These are phyloP conservation scores for Omphalotus olearius DNA, from an alignment of 1,284 basidiomycete species.

Conservation along the genomic window DNA sequence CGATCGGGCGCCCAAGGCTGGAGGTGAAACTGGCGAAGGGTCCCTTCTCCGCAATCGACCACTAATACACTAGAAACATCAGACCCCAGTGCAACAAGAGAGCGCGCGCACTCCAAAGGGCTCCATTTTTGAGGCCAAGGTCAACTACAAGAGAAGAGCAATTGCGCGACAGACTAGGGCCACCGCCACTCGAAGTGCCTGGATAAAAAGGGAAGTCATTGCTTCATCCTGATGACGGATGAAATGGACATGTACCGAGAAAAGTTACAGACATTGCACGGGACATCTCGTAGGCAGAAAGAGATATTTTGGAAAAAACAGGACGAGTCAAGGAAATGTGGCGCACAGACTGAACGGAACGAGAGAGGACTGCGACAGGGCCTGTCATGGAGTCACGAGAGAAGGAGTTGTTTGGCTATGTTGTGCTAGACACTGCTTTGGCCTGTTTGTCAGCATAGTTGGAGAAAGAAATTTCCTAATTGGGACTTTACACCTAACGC, in stretches of 20 bases:
- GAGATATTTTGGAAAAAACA: neutral
- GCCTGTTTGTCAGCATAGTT: no score
- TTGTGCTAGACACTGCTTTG: no score
- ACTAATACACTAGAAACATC: conserved; percentile 39
- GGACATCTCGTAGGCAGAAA: conserved; percentile 8
- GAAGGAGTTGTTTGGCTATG: no score
- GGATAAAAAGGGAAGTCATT: neutral
- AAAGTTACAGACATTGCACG: conserved; percentile 49
- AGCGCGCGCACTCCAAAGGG: conserved; percentile 58
- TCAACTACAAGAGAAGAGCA: conserved; percentile 68
- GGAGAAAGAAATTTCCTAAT: no score
- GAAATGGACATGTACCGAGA: conserved; percentile 35
- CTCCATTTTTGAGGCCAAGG: conserved; percentile 41
- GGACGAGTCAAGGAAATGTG: neutral
- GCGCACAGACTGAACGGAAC: neutral
- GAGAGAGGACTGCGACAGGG: neutral
- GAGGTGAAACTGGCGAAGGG: conserved; percentile 59
- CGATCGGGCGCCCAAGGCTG: conserved; percentile 27
- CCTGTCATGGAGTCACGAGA: no score
- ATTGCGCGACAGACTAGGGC: conserved; percentile 62
- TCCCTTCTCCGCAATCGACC: conserved; percentile 87
- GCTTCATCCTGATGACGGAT: no score
- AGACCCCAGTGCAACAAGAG: conserved; percentile 8
- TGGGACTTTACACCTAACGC: no score
- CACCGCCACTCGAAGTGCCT: conserved; percentile 64